Evolutionary conservation across 371 early-diverging fungal species (phyloP).

Genomic region (Phascolomyces articulosus): DNA sequence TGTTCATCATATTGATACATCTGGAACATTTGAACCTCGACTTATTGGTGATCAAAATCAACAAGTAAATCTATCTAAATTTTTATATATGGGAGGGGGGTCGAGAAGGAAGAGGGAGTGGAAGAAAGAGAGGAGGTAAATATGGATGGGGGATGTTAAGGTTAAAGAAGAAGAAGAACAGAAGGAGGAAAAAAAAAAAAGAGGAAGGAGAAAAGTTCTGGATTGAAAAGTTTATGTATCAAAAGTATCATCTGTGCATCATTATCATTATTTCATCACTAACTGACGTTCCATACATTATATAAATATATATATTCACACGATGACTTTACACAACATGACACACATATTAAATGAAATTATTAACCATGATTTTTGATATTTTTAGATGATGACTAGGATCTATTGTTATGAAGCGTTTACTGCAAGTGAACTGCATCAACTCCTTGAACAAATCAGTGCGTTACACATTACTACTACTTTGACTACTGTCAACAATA

Average conservation of each 20-base stretch:
- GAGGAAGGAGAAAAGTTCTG: too few relatives aligned
- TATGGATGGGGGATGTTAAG: too few relatives aligned
- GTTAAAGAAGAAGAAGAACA: too few relatives aligned
- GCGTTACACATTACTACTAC: background rate
- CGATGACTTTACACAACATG: background rate
- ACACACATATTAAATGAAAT: background rate
- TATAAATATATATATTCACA: too few relatives aligned
- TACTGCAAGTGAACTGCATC: background rate
- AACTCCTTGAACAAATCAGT: constrained; percentile 1
- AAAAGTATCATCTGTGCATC: too few relatives aligned
- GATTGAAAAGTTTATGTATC: too few relatives aligned
- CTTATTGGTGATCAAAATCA: background rate
- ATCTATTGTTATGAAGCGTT: constrained; percentile 2
- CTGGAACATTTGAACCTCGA: background rate
- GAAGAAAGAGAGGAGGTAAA: too few relatives aligned
- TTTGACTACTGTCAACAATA: background rate
- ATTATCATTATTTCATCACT: too few relatives aligned
- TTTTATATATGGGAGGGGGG: background rate
- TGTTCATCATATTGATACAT: background rate
- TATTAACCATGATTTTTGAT: background rate
- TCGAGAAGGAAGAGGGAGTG: too few relatives aligned
- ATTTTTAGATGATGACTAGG: background rate
- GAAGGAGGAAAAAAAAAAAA: too few relatives aligned
- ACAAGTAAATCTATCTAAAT: background rate
- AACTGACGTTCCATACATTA: too few relatives aligned